Base-by-base conservation (phyloP, 306 rosid species). In the Cicer chorassanicum region DNA sequence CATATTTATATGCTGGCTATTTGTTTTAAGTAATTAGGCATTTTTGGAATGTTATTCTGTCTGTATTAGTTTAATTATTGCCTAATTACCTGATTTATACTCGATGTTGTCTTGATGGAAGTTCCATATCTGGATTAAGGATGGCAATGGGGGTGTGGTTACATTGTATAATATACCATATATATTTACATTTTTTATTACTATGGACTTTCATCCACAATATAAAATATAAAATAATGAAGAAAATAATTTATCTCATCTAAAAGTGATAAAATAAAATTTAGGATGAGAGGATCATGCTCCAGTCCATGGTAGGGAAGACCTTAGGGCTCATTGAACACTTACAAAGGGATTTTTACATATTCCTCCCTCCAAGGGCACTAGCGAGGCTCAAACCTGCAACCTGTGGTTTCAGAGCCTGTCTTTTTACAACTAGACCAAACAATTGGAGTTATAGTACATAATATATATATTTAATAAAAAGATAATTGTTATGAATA, bases 21-120 rank as follows among this genome's bases (percentile, higher is more conserved):
- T 74, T 59, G 63, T 50, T 54, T 56, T 65, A 49, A 55, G 48
- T 66, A 19, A 21, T 57, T 76, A 53, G 51, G 51, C 66, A 39
- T 65, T 76, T 71, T 46, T 34, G 39, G 54, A 80, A 72, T 74
- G 43, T 44, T 59, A 7, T 14, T 16, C 41, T 36, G 38, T 40
- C 71, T 68, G 63, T 11, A 73, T 46, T 44, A 46, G 9, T 41
- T 53, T 54, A 51, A 3, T 55, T 72, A 38, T 12, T 12, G 21
- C 68, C 16, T 64, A 66, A 50, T 34, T 10, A 9, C 70, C 34
- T 61, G 56, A 40, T 67, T 46, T 71, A 38, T 50, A 39, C 18
- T 13, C 9, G 5, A 60, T 66, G 45, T 51, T 49, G 45, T 57
- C 55, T 18, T 70, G 62, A 21, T 70, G 51, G 40, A 59, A 75